A percentile compares a stretch with the other conserved stretches of the same genome.
phyloP scores from a whole-genome alignment of 2,329 filamentous ascomycete species.

The Botrytis porri region DNA sequence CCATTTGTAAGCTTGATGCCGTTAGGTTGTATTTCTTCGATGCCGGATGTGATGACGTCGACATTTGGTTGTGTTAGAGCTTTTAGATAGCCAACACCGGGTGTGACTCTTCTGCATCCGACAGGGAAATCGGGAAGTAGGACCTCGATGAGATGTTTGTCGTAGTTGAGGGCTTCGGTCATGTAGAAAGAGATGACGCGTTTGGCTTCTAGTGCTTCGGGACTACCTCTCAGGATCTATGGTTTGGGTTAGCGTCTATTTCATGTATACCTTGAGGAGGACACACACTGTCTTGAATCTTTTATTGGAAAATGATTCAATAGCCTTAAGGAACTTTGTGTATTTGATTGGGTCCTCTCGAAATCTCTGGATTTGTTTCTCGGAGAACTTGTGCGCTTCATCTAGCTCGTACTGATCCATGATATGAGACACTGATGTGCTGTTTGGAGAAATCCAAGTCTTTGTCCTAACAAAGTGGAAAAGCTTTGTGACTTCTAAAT shows the following conservation, averaged over 20 bases:
- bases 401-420: constrained; percentile 38
- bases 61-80: constrained; percentile 50
- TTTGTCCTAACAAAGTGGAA: constrained; percentile 46
- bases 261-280: rapidly evolving
- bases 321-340: constrained; percentile 45
- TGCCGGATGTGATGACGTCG: constrained; percentile 48
- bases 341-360: constrained; percentile 47
- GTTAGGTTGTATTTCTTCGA: constrained; percentile 44
- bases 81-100: constrained; percentile 46
- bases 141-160: constrained; percentile 49
- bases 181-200: constrained; percentile 42
- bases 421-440: constrained; percentile 33
- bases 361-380: constrained; percentile 48
- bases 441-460: constrained; percentile 44
- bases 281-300: constrained; percentile 8
- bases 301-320: constrained; percentile 44
- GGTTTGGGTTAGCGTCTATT: background rate
- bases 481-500: constrained; percentile 40
- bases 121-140: constrained; percentile 43
- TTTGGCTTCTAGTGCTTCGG: constrained; percentile 13
- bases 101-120: constrained; percentile 44
- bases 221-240: constrained; percentile 12
- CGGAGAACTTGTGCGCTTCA: constrained; percentile 38
- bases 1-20: constrained; percentile 45
- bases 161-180: constrained; percentile 46